Percentiles rank a stretch among this genome's conserved stretches.
phyloP scores from a whole-genome alignment of 331 rosid species.

The Acacia concinna region DNA sequence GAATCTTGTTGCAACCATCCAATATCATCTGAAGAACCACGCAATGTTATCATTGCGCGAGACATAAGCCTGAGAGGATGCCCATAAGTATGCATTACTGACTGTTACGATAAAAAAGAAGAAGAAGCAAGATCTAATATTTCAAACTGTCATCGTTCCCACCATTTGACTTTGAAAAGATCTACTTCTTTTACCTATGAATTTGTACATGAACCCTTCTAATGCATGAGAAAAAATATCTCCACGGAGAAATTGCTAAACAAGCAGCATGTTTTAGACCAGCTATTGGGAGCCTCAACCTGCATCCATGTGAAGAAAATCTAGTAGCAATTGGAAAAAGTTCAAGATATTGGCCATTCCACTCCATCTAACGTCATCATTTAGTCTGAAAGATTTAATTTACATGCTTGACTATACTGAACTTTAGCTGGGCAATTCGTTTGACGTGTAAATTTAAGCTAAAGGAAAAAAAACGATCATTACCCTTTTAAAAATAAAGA shows the following conservation, averaged over 20 bases:
- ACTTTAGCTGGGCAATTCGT: not conserved
- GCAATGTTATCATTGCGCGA: constrained; percentile 58
- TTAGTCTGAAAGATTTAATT: not conserved
- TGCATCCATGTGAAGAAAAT: constrained; percentile 13
- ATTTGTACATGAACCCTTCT: not conserved
- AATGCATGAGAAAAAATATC: constrained; percentile 3
- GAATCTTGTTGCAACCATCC: constrained; percentile 81
- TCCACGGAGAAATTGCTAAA: constrained; percentile 18
- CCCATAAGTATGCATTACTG: constrained; percentile 1
- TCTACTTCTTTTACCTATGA: constrained; percentile 4
- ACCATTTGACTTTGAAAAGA: not conserved
- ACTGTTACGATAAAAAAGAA: not conserved
- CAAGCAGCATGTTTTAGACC: constrained; percentile 6
- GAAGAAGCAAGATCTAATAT: constrained; percentile 8
- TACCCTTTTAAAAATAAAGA: constrained; percentile 44
- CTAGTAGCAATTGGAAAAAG: not conserved
- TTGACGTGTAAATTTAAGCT: not conserved
- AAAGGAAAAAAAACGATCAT: constrained; percentile 4
- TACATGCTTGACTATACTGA: not conserved
- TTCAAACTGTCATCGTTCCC: not conserved
- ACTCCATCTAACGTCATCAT: constrained; percentile 14
- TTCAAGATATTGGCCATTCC: not conserved
- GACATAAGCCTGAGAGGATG: constrained; percentile 51
- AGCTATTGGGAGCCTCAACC: constrained; percentile 10
- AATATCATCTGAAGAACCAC: constrained; percentile 81